Conservation (phyloP, 495 filamentous ascomycete species). For the Lasiosphaeria miniovina region DNA sequence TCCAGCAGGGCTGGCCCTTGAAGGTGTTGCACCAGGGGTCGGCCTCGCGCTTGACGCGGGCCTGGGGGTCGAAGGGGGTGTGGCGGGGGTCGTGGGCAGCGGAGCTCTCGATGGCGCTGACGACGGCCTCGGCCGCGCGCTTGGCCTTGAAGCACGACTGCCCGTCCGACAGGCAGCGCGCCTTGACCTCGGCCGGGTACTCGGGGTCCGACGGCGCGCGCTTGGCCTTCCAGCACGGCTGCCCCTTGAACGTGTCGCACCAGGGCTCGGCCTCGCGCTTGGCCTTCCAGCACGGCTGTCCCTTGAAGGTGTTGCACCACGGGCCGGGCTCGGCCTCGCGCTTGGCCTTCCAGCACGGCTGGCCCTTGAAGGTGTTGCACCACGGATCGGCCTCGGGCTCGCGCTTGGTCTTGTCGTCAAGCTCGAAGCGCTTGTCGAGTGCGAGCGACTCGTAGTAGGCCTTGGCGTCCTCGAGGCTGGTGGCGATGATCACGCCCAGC, state of each 20-base stretch:
- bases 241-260: slow-evolving; percentile 9
- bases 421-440: slow-evolving; percentile 10
- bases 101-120: slow-evolving; percentile 24
- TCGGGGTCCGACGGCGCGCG: background rate
- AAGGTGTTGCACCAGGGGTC: slow-evolving; percentile 11
- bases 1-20: slow-evolving; percentile 9
- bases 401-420: slow-evolving; percentile 19
- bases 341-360: slow-evolving; percentile 32
- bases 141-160: slow-evolving; percentile 35
- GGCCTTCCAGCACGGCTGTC: slow-evolving; percentile 26
- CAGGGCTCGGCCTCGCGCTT: slow-evolving; percentile 26
- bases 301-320: slow-evolving; percentile 11
- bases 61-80: slow-evolving; percentile 19
- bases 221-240: slow-evolving; percentile 9
- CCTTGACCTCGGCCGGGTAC: slow-evolving; percentile 16
- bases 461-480: slow-evolving; percentile 24
- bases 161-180: slow-evolving; percentile 28
- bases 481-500: slow-evolving; percentile 29
- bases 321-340: background rate
- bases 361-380: slow-evolving; percentile 27
- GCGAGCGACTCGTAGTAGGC: slow-evolving; percentile 25
- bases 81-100: slow-evolving; percentile 10
- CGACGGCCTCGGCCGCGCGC: slow-evolving; percentile 36
- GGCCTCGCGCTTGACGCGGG: slow-evolving; percentile 26
- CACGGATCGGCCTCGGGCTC: slow-evolving; percentile 23